phyloP scores from a whole-genome alignment of 73 alveolate species.

The Stentor coeruleus region DNA sequence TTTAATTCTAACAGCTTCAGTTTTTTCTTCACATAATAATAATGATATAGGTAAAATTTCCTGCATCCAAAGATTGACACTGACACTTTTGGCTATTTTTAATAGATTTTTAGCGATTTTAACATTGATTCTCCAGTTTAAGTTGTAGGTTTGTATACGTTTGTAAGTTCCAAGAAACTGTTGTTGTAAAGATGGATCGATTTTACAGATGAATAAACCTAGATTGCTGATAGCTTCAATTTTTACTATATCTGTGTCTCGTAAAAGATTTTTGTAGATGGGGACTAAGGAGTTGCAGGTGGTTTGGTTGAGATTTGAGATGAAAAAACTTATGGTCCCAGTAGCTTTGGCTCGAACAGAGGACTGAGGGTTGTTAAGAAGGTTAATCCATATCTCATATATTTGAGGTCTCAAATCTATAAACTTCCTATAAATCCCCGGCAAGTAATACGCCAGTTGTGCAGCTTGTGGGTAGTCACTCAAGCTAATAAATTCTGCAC shows the following conservation, averaged over 20 bases:
- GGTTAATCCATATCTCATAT: not conserved
- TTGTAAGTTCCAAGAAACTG: not conserved
- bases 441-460: not conserved
- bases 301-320: not conserved
- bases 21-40: not conserved
- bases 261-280: not conserved
- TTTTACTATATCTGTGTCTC: slow-evolving; percentile 1
- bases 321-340: not conserved
- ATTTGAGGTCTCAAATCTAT: not conserved
- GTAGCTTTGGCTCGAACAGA: not conserved
- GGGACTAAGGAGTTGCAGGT: not conserved
- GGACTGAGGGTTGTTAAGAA: not conserved
- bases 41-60: not conserved
- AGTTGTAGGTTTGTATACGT: slow-evolving; percentile 1
- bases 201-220: not conserved
- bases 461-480: not conserved
- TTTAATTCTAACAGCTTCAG: not conserved
- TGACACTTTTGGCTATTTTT: not conserved
- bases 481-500: not conserved
- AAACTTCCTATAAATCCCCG: not conserved
- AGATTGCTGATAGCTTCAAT: not conserved
- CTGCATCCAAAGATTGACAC: not conserved
- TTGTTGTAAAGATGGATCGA: not conserved
- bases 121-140: not conserved
- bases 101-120: not conserved